Evolutionary conservation across 805 yeast genomes (phyloP).

Genomic region (Metschnikowia arizonensis): DNA sequence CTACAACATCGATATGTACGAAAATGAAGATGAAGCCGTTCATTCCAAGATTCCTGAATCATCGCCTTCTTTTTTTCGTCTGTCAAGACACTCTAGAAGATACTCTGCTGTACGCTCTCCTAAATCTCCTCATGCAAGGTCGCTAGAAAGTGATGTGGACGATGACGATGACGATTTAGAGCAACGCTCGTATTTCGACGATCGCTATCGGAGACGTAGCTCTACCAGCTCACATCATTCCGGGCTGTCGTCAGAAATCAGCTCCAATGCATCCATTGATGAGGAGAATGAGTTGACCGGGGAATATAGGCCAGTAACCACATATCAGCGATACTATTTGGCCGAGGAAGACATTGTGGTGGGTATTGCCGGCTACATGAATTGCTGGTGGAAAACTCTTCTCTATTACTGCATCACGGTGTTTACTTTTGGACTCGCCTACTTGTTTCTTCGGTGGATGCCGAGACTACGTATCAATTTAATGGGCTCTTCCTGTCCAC

Average conservation of each 20-base stretch:
- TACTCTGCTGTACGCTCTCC: slow-evolving; percentile 11
- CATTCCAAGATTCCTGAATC: not conserved
- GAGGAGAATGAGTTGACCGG: slow-evolving; percentile 12
- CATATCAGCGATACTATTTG: slow-evolving; percentile 78
- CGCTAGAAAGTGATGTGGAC: slow-evolving; percentile 7
- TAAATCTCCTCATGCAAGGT: slow-evolving; percentile 9
- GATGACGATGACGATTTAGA: slow-evolving; percentile 10
- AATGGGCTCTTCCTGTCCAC: slow-evolving; percentile 60
- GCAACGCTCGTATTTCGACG: slow-evolving; percentile 20
- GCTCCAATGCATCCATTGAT: slow-evolving; percentile 6
- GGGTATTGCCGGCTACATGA: slow-evolving; percentile 86
- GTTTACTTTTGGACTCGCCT: slow-evolving; percentile 66
- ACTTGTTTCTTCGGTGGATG: slow-evolving; percentile 76
- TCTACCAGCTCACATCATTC: slow-evolving; percentile 11
- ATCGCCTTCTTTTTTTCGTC: not conserved
- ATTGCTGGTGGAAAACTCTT: slow-evolving; percentile 43
- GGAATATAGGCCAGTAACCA: slow-evolving; percentile 32
- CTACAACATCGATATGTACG: slow-evolving; percentile 47
- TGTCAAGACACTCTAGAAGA: slow-evolving; percentile 4
- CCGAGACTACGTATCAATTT: slow-evolving; percentile 69
- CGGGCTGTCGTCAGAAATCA: slow-evolving; percentile 5
- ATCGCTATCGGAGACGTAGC: slow-evolving; percentile 25
- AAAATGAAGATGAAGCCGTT: slow-evolving; percentile 18
- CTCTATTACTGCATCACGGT: slow-evolving; percentile 54
- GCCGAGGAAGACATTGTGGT: slow-evolving; percentile 94